Evolutionary conservation across 768 basidiomycete species (phyloP).

Genomic region (Suillus decipiens): DNA sequence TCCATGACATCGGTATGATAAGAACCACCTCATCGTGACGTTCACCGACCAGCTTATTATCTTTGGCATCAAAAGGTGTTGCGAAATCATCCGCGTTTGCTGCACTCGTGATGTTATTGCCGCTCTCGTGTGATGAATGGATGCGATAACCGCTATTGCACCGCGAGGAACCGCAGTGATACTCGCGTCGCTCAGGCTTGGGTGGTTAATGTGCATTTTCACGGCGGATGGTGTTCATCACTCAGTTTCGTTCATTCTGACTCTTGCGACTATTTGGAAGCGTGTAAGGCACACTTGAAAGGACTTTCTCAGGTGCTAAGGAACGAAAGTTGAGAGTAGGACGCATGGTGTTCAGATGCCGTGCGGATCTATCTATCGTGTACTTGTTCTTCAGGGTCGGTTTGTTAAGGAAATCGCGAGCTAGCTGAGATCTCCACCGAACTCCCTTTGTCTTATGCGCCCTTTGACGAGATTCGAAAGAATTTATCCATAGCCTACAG

Average conservation of each 20-base stretch:
- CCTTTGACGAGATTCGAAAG: neutral
- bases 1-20: constrained; percentile 25
- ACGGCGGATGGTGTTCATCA: neutral
- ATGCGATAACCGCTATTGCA: neutral
- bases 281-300: neutral
- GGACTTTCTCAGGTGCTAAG: neutral
- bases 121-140: neutral
- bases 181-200: neutral
- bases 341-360: neutral
- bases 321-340: neutral
- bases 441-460: neutral
- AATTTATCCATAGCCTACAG: neutral
- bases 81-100: neutral
- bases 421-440: neutral
- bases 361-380: neutral
- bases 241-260: neutral
- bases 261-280: neutral
- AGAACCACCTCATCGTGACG: constrained; percentile 25
- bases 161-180: neutral
- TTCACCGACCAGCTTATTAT: constrained; percentile 25
- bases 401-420: neutral
- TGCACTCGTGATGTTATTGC: neutral
- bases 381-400: neutral
- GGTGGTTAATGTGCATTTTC: neutral
- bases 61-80: constrained; percentile 14